These are phyloP conservation scores for Davidsoniella eucalypti DNA, from an alignment of 2,329 filamentous ascomycete genomes.

Conservation along the genomic window DNA sequence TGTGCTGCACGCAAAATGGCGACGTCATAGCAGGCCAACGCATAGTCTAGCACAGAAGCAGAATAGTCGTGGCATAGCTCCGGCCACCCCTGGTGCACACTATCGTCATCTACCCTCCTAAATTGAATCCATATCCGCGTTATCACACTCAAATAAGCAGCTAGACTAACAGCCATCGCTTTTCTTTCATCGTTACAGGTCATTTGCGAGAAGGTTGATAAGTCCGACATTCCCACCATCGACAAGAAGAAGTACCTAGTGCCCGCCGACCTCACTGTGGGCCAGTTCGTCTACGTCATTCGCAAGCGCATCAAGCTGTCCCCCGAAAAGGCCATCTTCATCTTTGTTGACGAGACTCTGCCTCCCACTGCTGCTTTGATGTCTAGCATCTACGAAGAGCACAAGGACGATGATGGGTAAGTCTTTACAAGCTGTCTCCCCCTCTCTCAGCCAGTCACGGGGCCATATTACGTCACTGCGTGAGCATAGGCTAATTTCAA, in stretches of 20 bases:
- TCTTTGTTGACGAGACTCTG: conserved; percentile 97
- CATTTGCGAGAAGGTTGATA: conserved; percentile 99
- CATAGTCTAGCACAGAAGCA: too few species aligned
- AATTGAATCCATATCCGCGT: background rate
- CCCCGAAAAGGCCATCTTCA: conserved; percentile 99
- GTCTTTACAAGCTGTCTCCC: conserved; percentile 16
- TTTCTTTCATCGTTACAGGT: conserved; percentile 39
- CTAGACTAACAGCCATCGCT: background rate
- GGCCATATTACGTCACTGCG: too few species aligned
- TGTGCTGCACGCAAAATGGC: background rate
- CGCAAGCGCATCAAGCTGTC: conserved; percentile 99
- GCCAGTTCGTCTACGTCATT: conserved; percentile 99
- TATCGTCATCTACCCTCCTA: background rate
- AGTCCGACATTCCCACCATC: conserved; percentile 97
- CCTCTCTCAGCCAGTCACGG: background rate
- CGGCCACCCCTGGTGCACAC: background rate
- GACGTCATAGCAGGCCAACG: conserved; percentile 1
- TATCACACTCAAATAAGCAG: background rate
- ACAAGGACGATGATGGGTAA: conserved; percentile 70
- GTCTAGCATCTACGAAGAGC: conserved; percentile 99
- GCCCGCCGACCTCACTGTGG: conserved; percentile 90
- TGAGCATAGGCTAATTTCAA: conserved; percentile 12
- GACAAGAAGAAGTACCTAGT: conserved; percentile 99
- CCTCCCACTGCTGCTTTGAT: conserved; percentile 93
- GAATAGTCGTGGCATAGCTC: background rate